Conservation (phyloP, 1,284 basidiomycete genomes). For the Leccinum subfulvum region DNA sequence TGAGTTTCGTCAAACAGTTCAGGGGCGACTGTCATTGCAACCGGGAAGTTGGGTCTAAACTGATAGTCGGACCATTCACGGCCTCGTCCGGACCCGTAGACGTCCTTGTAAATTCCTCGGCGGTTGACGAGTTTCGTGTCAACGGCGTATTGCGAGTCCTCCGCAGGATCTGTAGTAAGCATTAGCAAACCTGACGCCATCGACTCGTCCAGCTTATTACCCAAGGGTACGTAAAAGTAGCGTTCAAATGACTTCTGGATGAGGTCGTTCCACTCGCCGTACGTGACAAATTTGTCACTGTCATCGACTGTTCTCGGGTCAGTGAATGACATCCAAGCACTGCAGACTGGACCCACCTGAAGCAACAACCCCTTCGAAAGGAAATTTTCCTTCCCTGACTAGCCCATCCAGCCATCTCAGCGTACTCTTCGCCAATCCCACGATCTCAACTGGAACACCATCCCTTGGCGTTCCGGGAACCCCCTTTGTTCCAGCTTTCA, state of each 20-base stretch:
- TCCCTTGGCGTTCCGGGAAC: conserved; percentile 93
- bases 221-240: conserved; percentile 85
- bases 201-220: conserved; percentile 40
- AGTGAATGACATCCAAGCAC: conserved; percentile 14
- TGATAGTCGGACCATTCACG: conserved; percentile 98
- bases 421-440: conserved; percentile 89
- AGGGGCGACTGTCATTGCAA: conserved; percentile 96
- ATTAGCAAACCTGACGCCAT: conserved; percentile 3
- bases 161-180: conserved; percentile 52
- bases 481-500: conserved; percentile 91
- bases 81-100: conserved; percentile 83
- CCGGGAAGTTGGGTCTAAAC: conserved; percentile 87
- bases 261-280: conserved; percentile 86
- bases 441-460: conserved; percentile 95
- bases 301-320: conserved; percentile 60
- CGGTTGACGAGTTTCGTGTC: conserved; percentile 78
- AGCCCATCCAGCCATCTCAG: conserved; percentile 84
- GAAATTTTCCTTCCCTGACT: conserved; percentile 70
- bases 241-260: conserved; percentile 88
- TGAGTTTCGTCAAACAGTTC: conserved; percentile 86
- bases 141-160: conserved; percentile 75
- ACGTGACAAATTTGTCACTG: conserved; percentile 72
- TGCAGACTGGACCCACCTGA: conserved; percentile 54
- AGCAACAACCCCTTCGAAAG: conserved; percentile 86
- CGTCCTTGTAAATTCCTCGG: conserved; percentile 98